Conservation (phyloP, 495 filamentous ascomycete genomes). For the Podospora bellae-mahoneyi region DNA sequence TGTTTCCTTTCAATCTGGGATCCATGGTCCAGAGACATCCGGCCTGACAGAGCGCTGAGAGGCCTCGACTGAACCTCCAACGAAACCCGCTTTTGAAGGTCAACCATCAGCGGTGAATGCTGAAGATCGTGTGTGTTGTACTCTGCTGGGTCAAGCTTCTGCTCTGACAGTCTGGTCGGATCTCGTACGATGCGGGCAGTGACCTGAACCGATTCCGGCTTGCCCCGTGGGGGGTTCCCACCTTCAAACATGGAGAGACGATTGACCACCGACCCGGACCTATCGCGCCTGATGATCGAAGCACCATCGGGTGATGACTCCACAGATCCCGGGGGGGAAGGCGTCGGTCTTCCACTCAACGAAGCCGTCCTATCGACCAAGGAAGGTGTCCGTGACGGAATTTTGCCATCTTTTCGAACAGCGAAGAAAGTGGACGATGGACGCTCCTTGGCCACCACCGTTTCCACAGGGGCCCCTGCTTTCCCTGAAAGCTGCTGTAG, state of each 20-base stretch:
- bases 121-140: constrained; percentile 58
- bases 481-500: constrained; percentile 67
- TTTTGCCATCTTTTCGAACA: constrained; percentile 44
- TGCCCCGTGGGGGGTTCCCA: constrained; percentile 38
- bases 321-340: constrained; percentile 41
- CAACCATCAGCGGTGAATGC: constrained; percentile 67
- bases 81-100: constrained; percentile 54
- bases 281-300: constrained; percentile 28
- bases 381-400: constrained; percentile 43
- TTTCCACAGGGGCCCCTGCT: constrained; percentile 24
- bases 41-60: constrained; percentile 16
- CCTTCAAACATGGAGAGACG: constrained; percentile 48
- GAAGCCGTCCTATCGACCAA: constrained; percentile 44
- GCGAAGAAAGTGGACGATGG: constrained; percentile 51
- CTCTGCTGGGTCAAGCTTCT: constrained; percentile 36
- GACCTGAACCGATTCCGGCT: constrained; percentile 73
- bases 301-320: constrained; percentile 44
- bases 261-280: constrained; percentile 45
- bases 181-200: constrained; percentile 75
- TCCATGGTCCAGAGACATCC: constrained; percentile 20
- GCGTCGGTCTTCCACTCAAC: constrained; percentile 30
- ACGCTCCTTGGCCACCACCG: constrained; percentile 26
- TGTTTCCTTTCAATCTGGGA: constrained; percentile 27
- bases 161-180: constrained; percentile 44
- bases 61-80: constrained; percentile 21